Conservation (phyloP, 2,329 filamentous ascomycete genomes). For the Gyromitra esculenta region DNA sequence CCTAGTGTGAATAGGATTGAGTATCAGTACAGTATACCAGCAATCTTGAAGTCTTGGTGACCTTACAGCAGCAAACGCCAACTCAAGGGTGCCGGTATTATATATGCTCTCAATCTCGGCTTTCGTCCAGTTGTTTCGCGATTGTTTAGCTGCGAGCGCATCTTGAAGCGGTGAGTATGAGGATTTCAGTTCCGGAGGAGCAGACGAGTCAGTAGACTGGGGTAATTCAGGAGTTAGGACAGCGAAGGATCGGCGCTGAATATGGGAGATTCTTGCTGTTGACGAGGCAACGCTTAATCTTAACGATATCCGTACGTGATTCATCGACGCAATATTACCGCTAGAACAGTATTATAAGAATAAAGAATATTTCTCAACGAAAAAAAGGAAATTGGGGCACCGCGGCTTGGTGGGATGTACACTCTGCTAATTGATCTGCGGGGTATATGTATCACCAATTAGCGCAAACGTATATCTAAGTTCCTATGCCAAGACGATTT, state of each 20-base stretch:
- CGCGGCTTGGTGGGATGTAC: neutral
- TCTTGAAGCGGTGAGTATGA: conserved; percentile 58
- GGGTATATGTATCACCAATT: conserved; percentile 40
- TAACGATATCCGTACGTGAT: conserved; percentile 29
- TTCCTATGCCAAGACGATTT: conserved; percentile 19
- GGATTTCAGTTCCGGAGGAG: neutral
- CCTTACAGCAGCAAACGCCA: conserved; percentile 77
- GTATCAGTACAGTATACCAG: conserved; percentile 10
- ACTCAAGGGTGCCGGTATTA: conserved; percentile 80
- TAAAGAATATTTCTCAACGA: neutral
- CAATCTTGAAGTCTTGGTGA: neutral
- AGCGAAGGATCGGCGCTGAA: conserved; percentile 27
- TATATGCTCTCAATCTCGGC: conserved; percentile 85
- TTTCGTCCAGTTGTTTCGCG: conserved; percentile 80
- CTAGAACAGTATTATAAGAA: neutral
- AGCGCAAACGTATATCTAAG: conserved; percentile 12
- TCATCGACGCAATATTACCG: conserved; percentile 11
- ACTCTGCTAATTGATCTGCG: conserved; percentile 2
- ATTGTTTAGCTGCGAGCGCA: conserved; percentile 70
- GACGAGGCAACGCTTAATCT: conserved; percentile 15
- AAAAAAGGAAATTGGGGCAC: neutral
- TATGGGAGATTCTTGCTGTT: neutral
- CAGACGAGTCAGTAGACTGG: neutral
- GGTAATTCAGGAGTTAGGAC: conserved; percentile 11
- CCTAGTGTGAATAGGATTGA: conserved; percentile 64